Base-by-base conservation (phyloP, 257 asterid species). In the Asclepias syriaca region DNA sequence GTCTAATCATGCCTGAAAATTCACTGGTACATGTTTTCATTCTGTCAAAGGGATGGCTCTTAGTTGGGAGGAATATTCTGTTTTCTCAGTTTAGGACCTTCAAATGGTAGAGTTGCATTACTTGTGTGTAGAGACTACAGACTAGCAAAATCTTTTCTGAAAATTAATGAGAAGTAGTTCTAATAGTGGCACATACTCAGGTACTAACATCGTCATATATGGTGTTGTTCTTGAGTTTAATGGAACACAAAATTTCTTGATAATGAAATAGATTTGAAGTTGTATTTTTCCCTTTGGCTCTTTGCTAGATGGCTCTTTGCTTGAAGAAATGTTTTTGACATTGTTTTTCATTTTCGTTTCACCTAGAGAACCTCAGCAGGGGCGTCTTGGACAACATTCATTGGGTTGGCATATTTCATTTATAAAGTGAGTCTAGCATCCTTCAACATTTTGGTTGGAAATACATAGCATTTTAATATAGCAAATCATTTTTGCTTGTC, bases 401-500 rank as follows among this genome's bases (percentile, higher is more conserved):
- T 79, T 91, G 83, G 91, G 91, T 74, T 89, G 95, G 92, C 97
- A 91, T 74, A 87, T 86, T 77, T 86, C 96, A 65, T 91, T 86
- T 78, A 86, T 91, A 75, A 91, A 91, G 97, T 89, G 79, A 80
- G 96, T 64, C 24, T 75, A 57, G 51, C 40, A 49, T 48, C 39
- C 55, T 66, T 76, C 71, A 29, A 61, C 68, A 46, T 73, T 65
- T 7, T 55, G 40, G 72, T 65, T 67, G 54, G 74, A 19, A 70
- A 27, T 71, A 3, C 43, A 27, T 9, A 11, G 60, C 48, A 43
- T 53, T 68, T 43, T 65, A 66, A 39, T 49, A 59, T 22, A 21
- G 24, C 56, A 55, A 54, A 58, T 6, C 49, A 16, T 32, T 60
- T 70, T 40, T 70, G 48, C 66, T 51, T 18, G 46, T n/a, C 18